Evolutionary conservation across 768 basidiomycete species (phyloP), one percentile per base, ranked within the genome.

Genomic region (Lactarius tabidus): DNA sequence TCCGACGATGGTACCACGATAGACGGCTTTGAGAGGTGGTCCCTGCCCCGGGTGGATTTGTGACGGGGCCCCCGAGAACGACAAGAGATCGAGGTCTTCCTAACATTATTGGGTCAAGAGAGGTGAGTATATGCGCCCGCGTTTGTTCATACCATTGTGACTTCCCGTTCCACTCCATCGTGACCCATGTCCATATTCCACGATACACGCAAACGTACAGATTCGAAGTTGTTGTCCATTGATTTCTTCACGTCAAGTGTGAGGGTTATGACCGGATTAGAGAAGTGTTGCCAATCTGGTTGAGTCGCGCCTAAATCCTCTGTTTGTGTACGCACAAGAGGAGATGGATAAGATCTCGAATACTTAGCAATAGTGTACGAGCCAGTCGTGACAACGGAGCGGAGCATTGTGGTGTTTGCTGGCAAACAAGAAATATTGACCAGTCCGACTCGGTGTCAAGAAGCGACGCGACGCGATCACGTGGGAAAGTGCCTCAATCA

Each of bases 1-100:
- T 15, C 91, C 91, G 31, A 91, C 87, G 0, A 87, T 78, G 5
- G 82, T 78, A 62, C 88, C 90, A 28, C 88, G 85, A 72, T 89
- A 90, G 12, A 92, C 89, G 9, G 89, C 90, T 74, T 91, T 91
- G 51, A 93, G 75, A n/a, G 91, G 89, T 35, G 88, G 79, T 28
- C 83, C 82, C 69, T 88, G 85, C 15, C 77, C 76, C 53, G 67
- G 74, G 60, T 66, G 63, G 29, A 55, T 39, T 51, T 73, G 70
- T 17, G 75, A 58, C 41, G 71, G 72, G 35, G 71, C 66, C 20
- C 75, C 71, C 3, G 89, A 89, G 72, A 90, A 89, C 2, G 84
- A 80, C 29, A 91, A 75, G 26, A 93, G 75, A 69, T 93, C 90
- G 43, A 93, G 67, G 71, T 93, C 89, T 75, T 93, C 91, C 91